Evolutionary conservation across 768 basidiomycete species (phyloP).

Genomic region (Trametes cubensis): DNA sequence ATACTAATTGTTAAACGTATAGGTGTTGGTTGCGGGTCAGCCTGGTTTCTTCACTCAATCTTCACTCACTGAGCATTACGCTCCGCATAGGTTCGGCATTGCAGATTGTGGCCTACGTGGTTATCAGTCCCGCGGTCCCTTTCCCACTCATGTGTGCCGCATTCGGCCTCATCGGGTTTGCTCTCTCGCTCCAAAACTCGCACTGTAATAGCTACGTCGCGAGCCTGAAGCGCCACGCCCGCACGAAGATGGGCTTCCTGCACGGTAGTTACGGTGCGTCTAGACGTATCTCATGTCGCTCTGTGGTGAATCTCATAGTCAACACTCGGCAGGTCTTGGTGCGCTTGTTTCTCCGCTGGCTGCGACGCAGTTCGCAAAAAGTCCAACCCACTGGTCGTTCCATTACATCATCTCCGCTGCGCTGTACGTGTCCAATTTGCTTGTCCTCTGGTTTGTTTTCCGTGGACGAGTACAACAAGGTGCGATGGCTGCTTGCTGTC

Average conservation of each 20-base stretch:
- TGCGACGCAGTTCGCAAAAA: slow-evolving; percentile 55
- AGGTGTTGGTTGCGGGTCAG: slow-evolving; percentile 11
- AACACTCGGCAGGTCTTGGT: slow-evolving; percentile 53
- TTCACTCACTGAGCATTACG: too few species aligned
- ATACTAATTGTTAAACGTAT: not conserved
- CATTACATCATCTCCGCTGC: slow-evolving; percentile 46
- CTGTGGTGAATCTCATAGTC: too few species aligned
- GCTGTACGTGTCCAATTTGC: slow-evolving; percentile 26
- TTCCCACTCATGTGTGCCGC: slow-evolving; percentile 63
- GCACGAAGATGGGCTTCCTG: slow-evolving; percentile 68
- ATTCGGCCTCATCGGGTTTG: slow-evolving; percentile 50
- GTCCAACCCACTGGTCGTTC: slow-evolving; percentile 41
- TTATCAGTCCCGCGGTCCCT: slow-evolving; percentile 58
- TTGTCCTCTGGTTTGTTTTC: slow-evolving; percentile 31
- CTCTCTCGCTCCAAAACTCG: slow-evolving; percentile 55
- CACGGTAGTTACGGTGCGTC: slow-evolving; percentile 63
- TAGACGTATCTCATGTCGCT: not conserved
- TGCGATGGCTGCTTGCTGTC: slow-evolving; percentile 9
- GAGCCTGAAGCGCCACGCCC: slow-evolving; percentile 51
- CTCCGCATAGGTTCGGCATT: slow-evolving; percentile 45
- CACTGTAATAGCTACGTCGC: slow-evolving; percentile 75
- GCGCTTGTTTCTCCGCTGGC: slow-evolving; percentile 56
- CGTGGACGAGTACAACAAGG: slow-evolving; percentile 33
- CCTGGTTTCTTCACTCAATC: not conserved
- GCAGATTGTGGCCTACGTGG: slow-evolving; percentile 55